These are phyloP conservation scores for Wickerhamiella australiensis DNA, from an alignment of 805 yeast genomes.

Conservation along the genomic window DNA sequence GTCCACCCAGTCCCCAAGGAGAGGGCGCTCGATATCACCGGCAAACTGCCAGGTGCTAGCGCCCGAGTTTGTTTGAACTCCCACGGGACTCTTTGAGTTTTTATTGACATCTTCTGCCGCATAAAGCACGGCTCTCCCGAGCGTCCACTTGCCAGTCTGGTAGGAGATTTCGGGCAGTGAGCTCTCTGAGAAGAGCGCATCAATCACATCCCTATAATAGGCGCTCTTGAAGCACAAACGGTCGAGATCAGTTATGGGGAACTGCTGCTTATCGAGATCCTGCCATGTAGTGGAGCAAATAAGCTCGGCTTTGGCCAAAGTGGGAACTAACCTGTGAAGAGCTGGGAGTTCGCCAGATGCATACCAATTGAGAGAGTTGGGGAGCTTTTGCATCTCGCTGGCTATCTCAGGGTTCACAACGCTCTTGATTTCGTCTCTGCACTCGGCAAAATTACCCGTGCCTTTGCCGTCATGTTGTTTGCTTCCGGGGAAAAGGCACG, in stretches of 20 bases:
- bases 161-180: slow-evolving; percentile 40
- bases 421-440: slow-evolving; percentile 33
- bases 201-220: slow-evolving; percentile 44
- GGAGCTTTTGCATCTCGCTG: neutral
- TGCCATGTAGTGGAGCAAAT: slow-evolving; percentile 15
- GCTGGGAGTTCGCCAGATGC: slow-evolving; percentile 4
- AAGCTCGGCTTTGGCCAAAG: neutral
- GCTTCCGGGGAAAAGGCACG: slow-evolving; percentile 13
- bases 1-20: slow-evolving; percentile 15
- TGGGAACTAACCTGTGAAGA: neutral
- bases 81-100: slow-evolving; percentile 22
- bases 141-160: slow-evolving; percentile 38
- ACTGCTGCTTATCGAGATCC: slow-evolving; percentile 19
- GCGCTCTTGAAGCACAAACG: slow-evolving; percentile 51
- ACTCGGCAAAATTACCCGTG: slow-evolving; percentile 38
- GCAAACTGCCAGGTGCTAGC: slow-evolving; percentile 15
- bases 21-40: slow-evolving; percentile 12
- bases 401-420: neutral
- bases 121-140: slow-evolving; percentile 51
- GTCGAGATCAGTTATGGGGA: slow-evolving; percentile 26
- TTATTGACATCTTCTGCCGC: slow-evolving; percentile 42
- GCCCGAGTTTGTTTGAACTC: slow-evolving; percentile 15
- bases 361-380: neutral
- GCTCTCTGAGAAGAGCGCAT: slow-evolving; percentile 30
- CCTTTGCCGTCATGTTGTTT: slow-evolving; percentile 29